A percentile compares a stretch with the other conserved stretches of the same genome.
These are phyloP conservation scores for Picea abies DNA, from an alignment of 83 land plant species.

Conservation along the genomic window DNA sequence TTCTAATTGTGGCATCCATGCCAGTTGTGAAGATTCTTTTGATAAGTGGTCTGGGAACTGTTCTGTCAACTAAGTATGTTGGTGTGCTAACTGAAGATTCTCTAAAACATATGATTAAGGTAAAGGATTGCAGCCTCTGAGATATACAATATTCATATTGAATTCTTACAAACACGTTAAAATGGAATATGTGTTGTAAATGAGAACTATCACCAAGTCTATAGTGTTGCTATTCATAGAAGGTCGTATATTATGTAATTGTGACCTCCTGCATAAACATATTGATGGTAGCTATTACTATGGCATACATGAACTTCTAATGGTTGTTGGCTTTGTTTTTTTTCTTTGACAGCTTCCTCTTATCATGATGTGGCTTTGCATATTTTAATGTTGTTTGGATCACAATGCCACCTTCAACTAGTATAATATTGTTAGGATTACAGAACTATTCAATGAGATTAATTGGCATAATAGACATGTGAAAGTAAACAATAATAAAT, in stretches of 20 bases:
- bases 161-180: background rate
- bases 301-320: too few species aligned
- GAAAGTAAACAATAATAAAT: too few species aligned
- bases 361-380: too few species aligned
- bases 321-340: too few species aligned
- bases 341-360: too few species aligned
- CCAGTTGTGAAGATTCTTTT: slow-evolving; percentile 54
- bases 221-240: background rate
- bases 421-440: too few species aligned
- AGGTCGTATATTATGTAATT: background rate
- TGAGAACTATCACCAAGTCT: background rate
- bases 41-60: slow-evolving; percentile 43
- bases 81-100: slow-evolving; percentile 38
- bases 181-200: background rate
- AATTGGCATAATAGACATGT: too few species aligned
- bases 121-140: slow-evolving; percentile 4
- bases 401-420: too few species aligned
- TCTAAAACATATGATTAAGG: slow-evolving; percentile 46
- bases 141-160: background rate
- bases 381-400: too few species aligned
- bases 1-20: slow-evolving; percentile 42
- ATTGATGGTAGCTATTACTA: background rate
- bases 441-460: too few species aligned
- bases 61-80: slow-evolving; percentile 31
- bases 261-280: background rate